phyloP scores from a whole-genome alignment of 176 grass and related monocot genomes.

The Canna indica region DNA sequence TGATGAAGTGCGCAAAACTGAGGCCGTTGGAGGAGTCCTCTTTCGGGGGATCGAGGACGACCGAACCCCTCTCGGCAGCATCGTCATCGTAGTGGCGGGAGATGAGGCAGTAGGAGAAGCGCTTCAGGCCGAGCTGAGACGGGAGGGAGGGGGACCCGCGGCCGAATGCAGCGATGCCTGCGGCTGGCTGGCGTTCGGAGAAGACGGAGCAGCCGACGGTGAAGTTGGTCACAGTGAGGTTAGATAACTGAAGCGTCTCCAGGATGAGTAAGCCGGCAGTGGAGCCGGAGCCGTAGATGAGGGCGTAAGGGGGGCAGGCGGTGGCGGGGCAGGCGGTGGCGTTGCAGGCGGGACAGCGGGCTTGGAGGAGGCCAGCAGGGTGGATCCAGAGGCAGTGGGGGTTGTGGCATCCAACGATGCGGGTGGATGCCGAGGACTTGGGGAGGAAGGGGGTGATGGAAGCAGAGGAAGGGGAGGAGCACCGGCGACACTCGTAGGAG shows the following conservation, averaged over 20 bases:
- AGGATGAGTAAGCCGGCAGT: constrained; percentile 65
- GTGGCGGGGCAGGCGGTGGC: constrained; percentile 1
- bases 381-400: constrained; percentile 67
- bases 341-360: constrained; percentile 11
- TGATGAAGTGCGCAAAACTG: constrained; percentile 44
- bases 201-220: constrained; percentile 59
- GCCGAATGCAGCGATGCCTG: constrained; percentile 65
- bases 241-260: constrained; percentile 37
- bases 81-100: constrained; percentile 75
- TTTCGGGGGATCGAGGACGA: constrained; percentile 37
- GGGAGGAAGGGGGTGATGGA: constrained; percentile 40
- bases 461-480: constrained; percentile 5
- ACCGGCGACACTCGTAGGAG: constrained; percentile 54
- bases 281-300: constrained; percentile 76
- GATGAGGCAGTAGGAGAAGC: constrained; percentile 83
- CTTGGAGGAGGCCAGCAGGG: constrained; percentile 21
- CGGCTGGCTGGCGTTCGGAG: constrained; percentile 66
- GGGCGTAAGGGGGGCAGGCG: constrained; percentile 62
- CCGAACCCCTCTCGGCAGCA: constrained; percentile 39
- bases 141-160: constrained; percentile 58
- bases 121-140: constrained; percentile 34
- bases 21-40: constrained; percentile 3
- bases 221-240: constrained; percentile 24
- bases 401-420: constrained; percentile 50
- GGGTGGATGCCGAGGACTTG: constrained; percentile 52